phyloP scores from a whole-genome alignment of 306 rosid genomes.

The Begonia peltatifolia region DNA sequence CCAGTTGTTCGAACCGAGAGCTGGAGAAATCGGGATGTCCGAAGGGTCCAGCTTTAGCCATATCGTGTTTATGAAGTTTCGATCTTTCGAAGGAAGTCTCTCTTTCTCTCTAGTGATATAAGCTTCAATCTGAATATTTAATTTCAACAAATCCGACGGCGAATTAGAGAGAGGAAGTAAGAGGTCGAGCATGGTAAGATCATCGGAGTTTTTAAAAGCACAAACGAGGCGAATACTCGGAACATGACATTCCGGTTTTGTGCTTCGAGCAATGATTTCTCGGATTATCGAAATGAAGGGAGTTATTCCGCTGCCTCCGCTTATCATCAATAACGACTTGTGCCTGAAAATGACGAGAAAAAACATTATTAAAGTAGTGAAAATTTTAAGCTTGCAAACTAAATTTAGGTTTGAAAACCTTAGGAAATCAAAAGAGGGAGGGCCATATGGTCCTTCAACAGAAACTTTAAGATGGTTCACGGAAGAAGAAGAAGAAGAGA shows the following conservation, averaged over 20 bases:
- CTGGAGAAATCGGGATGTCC: constrained; percentile 21
- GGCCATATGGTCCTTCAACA: too few relatives aligned
- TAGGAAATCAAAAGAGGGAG: too few relatives aligned
- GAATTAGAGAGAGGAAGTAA: constrained; percentile 25
- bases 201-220: constrained; percentile 35
- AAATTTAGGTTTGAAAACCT: not conserved
- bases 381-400: constrained; percentile 31
- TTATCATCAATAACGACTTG: constrained; percentile 26
- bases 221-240: constrained; percentile 23
- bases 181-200: constrained; percentile 30
- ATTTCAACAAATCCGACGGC: constrained; percentile 3
- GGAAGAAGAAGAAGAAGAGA: constrained; percentile 17
- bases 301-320: constrained; percentile 62
- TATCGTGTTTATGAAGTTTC: constrained; percentile 14
- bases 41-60: constrained; percentile 21
- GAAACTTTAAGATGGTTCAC: too few relatives aligned
- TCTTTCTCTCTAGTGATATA: constrained; percentile 30
- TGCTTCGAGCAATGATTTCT: constrained; percentile 36
- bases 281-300: constrained; percentile 56
- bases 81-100: constrained; percentile 4
- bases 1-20: constrained; percentile 28
- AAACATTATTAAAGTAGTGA: not conserved
- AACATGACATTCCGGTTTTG: constrained; percentile 11
- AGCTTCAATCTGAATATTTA: constrained; percentile 25
- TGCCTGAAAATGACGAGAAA: constrained; percentile 17